These are phyloP conservation scores for Elaeis oleifera DNA, from an alignment of 202 grass and related monocot genomes.

Conservation along the genomic window DNA sequence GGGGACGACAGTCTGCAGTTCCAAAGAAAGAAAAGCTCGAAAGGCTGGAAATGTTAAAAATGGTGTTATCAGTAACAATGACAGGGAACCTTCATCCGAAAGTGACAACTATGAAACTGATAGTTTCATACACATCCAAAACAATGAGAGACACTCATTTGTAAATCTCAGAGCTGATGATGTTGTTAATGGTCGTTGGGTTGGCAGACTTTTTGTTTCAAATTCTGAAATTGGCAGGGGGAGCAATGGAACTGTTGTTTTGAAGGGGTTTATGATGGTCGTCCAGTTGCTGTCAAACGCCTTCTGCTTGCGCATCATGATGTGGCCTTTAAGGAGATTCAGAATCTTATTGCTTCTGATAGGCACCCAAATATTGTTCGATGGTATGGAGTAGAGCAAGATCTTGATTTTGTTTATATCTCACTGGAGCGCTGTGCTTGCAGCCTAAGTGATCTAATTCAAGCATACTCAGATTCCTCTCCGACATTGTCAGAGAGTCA, in stretches of 20 bases:
- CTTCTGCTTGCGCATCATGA: conserved; percentile 77
- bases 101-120: conserved; percentile 40
- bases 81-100: conserved; percentile 22
- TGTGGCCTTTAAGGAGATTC: conserved; percentile 77
- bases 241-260: conserved; percentile 97
- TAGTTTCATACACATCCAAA: conserved; percentile 21
- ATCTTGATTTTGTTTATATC: conserved; percentile 90
- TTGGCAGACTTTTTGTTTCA: conserved; percentile 72
- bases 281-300: conserved; percentile 82
- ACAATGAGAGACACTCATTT: conserved; percentile 22
- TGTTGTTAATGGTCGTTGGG: conserved; percentile 43
- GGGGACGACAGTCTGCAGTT: conserved; percentile 30
- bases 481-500: not conserved
- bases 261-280: conserved; percentile 70
- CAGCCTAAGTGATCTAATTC: conserved; percentile 77
- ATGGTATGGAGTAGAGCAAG: conserved; percentile 73
- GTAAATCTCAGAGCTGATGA: conserved; percentile 17
- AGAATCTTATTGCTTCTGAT: conserved; percentile 94
- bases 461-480: conserved; percentile 23
- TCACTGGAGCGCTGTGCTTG: conserved; percentile 81
- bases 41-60: conserved; percentile 34
- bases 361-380: conserved; percentile 88
- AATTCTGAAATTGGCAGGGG: conserved; percentile 91
- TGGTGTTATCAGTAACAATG: conserved; percentile 20
- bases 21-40: conserved; percentile 71